Percentiles rank a stretch among this genome's conserved stretches.
Conservation (phyloP, 768 basidiomycete species). For the Amanita thiersii region DNA sequence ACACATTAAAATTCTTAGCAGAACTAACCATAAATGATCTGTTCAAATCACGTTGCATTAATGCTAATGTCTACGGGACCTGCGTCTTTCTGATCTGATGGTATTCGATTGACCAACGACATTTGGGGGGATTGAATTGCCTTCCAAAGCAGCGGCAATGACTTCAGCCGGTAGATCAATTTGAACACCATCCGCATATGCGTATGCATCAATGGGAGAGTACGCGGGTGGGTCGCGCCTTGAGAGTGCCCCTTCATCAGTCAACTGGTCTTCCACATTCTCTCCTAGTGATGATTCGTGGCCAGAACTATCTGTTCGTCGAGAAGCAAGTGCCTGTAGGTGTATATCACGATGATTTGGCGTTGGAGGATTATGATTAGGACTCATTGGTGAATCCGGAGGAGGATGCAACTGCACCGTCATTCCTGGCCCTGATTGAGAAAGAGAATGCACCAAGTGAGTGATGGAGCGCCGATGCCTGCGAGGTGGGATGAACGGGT, state of each 20-base stretch:
- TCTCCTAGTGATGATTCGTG: constrained; percentile 11
- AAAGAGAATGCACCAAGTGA: constrained; percentile 51
- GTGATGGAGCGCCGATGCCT: constrained; percentile 58
- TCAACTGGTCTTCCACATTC: neutral
- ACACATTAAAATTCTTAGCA: constrained; percentile 1
- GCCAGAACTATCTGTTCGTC: constrained; percentile 26
- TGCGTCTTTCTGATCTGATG: constrained; percentile 49
- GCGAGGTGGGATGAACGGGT: constrained; percentile 70
- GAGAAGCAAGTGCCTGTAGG: constrained; percentile 50
- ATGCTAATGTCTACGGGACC: constrained; percentile 49
- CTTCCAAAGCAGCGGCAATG: constrained; percentile 84
- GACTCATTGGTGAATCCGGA: constrained; percentile 72
- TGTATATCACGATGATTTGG: constrained; percentile 78
- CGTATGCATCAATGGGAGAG: constrained; percentile 81
- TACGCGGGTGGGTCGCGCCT: constrained; percentile 78
- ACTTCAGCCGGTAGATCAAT: constrained; percentile 90
- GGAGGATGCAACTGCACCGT: constrained; percentile 67
- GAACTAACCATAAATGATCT: constrained; percentile 22
- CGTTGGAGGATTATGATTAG: constrained; percentile 75
- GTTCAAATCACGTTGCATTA: constrained; percentile 17
- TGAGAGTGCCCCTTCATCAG: constrained; percentile 20
- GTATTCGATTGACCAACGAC: constrained; percentile 42
- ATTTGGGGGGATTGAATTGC: constrained; percentile 51
- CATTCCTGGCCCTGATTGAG: constrained; percentile 60
- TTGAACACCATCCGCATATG: constrained; percentile 83